phyloP scores from a whole-genome alignment of 257 asterid species.

The Prunella vulgaris region DNA sequence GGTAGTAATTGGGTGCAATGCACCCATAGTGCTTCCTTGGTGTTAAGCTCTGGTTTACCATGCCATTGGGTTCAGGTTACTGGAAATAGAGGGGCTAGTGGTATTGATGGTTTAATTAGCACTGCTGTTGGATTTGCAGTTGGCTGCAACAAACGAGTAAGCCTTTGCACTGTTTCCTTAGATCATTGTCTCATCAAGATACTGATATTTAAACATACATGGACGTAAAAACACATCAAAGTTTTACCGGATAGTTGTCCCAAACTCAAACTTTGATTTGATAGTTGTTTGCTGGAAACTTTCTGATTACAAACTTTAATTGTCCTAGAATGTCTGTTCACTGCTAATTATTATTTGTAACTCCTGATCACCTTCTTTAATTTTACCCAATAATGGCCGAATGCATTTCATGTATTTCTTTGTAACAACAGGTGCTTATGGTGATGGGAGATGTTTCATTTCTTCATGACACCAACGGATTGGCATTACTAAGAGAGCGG shows the following conservation, averaged over 20 bases:
- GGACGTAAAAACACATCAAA: background rate
- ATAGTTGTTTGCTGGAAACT: background rate
- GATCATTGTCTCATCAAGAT: background rate
- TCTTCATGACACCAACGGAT: constrained; percentile 92
- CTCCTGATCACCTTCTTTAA: no score
- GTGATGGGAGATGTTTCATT: constrained; percentile 89
- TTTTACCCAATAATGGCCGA: background rate
- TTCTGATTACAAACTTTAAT: background rate
- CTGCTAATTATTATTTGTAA: background rate
- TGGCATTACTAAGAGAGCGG: constrained; percentile 70
- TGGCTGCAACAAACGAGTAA: constrained; percentile 91
- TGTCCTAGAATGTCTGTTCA: background rate
- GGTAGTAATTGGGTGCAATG: constrained; percentile 56
- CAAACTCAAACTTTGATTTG: background rate
- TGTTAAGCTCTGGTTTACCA: constrained; percentile 55
- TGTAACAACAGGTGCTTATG: constrained; percentile 50
- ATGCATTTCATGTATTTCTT: background rate
- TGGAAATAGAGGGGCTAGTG: constrained; percentile 97
- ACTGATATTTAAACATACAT: background rate
- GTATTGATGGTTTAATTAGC: constrained; percentile 94
- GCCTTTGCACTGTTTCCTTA: constrained; percentile 17
- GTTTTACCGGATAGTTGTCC: background rate
- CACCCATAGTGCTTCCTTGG: constrained; percentile 36
- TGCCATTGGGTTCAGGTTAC: constrained; percentile 74
- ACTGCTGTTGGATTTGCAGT: constrained; percentile 89